Conservation (phyloP, 805 yeast species). For the Candida saitoana region DNA sequence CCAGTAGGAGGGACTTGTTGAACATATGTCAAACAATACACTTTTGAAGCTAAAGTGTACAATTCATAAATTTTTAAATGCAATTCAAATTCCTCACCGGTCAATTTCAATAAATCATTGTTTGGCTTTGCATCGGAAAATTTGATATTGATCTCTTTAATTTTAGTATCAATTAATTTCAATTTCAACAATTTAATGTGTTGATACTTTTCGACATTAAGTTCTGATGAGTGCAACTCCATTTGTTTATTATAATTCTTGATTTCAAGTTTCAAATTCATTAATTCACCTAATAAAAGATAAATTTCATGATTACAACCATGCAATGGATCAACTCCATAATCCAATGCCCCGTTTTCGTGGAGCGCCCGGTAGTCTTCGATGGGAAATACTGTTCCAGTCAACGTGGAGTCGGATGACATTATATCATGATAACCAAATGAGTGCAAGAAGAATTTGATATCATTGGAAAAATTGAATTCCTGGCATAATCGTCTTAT, state of each 20-base stretch:
- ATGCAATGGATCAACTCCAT: slow-evolving; percentile 25
- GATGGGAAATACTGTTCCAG: slow-evolving; percentile 14
- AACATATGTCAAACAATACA: slow-evolving; percentile 14
- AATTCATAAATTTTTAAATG: slow-evolving; percentile 13
- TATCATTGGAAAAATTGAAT: slow-evolving; percentile 17
- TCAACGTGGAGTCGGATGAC: slow-evolving; percentile 12
- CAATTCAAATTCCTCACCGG: slow-evolving; percentile 9
- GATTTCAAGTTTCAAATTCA: neutral
- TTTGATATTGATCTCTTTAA: neutral
- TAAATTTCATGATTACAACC: slow-evolving; percentile 19
- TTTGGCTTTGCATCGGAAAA: slow-evolving; percentile 10
- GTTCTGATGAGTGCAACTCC: neutral
- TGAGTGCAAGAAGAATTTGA: slow-evolving; percentile 17
- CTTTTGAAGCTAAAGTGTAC: slow-evolving; percentile 13
- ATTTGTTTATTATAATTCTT: slow-evolving; percentile 1
- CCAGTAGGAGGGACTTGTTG: slow-evolving; percentile 12
- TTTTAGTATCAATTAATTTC: neutral
- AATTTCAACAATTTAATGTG: neutral
- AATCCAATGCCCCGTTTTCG: slow-evolving; percentile 9
- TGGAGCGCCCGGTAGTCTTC: slow-evolving; percentile 12
- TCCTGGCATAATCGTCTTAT: slow-evolving; percentile 9
- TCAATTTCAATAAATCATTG: slow-evolving; percentile 7
- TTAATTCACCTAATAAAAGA: slow-evolving; percentile 16
- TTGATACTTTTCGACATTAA: slow-evolving; percentile 6
- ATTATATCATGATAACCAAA: slow-evolving; percentile 20